These are phyloP conservation scores for Calocera viscosa DNA, from an alignment of 768 basidiomycete genomes.

Conservation along the genomic window DNA sequence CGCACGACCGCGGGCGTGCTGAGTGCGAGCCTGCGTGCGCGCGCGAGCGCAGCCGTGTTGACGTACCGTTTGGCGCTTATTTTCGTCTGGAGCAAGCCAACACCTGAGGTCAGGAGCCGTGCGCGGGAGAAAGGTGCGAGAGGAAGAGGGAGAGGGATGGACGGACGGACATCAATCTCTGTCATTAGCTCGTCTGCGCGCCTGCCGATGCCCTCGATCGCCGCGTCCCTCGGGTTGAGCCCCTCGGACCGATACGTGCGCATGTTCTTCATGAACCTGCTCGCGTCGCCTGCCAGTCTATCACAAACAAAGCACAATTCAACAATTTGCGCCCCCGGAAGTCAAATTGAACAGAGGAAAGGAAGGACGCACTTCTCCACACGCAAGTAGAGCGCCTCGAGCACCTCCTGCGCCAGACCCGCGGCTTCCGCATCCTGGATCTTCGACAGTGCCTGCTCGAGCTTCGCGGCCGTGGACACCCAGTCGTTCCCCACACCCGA, in stretches of 20 bases:
- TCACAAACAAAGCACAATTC: no score
- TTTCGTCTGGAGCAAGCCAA: not conserved
- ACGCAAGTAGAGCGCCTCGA: not conserved
- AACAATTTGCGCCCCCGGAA: no score
- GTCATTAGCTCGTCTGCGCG: not conserved
- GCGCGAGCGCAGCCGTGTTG: not conserved
- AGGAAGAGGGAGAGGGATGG: not conserved
- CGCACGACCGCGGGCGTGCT: not conserved
- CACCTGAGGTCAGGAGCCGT: no score
- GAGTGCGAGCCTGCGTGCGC: not conserved
- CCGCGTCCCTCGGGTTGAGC: not conserved
- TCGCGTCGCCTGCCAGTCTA: not conserved
- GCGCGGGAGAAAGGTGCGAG: no score
- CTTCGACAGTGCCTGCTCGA: not conserved
- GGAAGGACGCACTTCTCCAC: not conserved
- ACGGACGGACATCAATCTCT: not conserved
- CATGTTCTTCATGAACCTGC: not conserved
- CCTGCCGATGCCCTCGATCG: not conserved
- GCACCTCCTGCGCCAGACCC: not conserved
- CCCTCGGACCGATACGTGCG: not conserved
- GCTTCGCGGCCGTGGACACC: not conserved
- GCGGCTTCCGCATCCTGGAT: not conserved
- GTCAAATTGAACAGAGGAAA: not conserved
- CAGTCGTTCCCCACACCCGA: not conserved
- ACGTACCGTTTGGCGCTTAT: not conserved